Base-by-base conservation (phyloP, 1,139 yeast genomes). In the Arxiozyma slooffiae region DNA sequence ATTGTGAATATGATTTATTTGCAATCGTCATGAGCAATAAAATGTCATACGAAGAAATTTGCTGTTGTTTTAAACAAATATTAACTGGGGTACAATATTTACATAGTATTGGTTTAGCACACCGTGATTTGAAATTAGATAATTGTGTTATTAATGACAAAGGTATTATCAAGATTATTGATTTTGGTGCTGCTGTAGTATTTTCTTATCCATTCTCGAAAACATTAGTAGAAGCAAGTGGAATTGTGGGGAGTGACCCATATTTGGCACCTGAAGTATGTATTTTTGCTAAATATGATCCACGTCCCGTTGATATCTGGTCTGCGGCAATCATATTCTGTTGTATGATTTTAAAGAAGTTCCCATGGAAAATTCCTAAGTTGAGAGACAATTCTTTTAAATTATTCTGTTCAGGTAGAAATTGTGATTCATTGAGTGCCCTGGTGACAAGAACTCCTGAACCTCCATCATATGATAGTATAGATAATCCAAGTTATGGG, bases 341-440 rank as follows among this genome's bases (percentile, higher is more conserved):
- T 61, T 90, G 97, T 72, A 89, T 90, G 96, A 83, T 89, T 60
- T 75, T 90, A 68, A 84, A 90, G 67, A 85, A 90, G 67, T 90
- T 90, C 69, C 97, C 97, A 11, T 89, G 97, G 97, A 89, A 88
- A 67, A 89, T 90, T 11, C 97, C 97, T n/a, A 85, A 88, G 62
- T 70, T 83, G 53, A 74, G 82, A 41, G 97, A 90, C 67, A 81
- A 84, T 59, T 85, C 95, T 55, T 90, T 88, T 69, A 85, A 85
- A 66, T 48, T 71, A 38, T 71, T 71, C 50, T 71, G 75, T 57
- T 70, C 76, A 0, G 74, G 74, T 1, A 69, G 75, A 58, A 71
- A 73, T 49, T 69, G 72, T 53, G 72, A 70, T 53, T 71, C 74
- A 0, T 52, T 71, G 42, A 69, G 73, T 54, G 64, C 71, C 2